These are phyloP conservation scores for Ambrosia artemisiifolia DNA, from an alignment of 129 eudicot genomes.

Conservation along the genomic window DNA sequence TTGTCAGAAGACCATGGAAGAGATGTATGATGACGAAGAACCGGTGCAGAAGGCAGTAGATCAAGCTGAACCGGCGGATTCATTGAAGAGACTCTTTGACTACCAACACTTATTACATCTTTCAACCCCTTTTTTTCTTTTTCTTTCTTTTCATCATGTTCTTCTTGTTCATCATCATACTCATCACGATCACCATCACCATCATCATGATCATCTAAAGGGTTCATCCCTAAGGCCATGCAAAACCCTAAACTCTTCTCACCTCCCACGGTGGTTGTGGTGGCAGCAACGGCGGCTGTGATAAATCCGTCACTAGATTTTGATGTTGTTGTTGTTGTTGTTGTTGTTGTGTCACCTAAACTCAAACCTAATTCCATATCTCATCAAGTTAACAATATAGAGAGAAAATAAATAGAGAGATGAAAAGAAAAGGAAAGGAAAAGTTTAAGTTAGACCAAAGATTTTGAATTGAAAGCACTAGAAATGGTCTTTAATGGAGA, in stretches of 20 bases:
- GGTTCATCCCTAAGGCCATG: slow-evolving; percentile 52
- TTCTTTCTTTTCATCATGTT: slow-evolving; percentile 6
- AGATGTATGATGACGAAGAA: slow-evolving; percentile 39
- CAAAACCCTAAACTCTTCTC: slow-evolving; percentile 38
- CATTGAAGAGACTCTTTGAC: not conserved
- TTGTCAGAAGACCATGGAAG: slow-evolving; percentile 63
- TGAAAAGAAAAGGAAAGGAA: not conserved
- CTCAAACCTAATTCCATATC: slow-evolving; percentile 70
- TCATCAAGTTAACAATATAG: slow-evolving; percentile 14
- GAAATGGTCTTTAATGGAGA: slow-evolving; percentile 65
- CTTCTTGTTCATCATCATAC: slow-evolving; percentile 13
- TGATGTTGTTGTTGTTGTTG: slow-evolving; percentile 12
- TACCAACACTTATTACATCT: slow-evolving; percentile 3
- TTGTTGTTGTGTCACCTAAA: slow-evolving; percentile 45
- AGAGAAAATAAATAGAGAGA: slow-evolving; percentile 6
- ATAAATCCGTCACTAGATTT: slow-evolving; percentile 8
- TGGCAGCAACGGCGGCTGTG: not conserved
- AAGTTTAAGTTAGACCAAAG: slow-evolving; percentile 16
- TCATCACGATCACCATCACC: slow-evolving; percentile 20
- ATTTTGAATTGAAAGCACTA: slow-evolving; percentile 39
- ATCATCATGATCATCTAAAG: slow-evolving; percentile 15
- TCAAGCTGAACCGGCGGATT: slow-evolving; percentile 56
- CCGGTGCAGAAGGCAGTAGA: slow-evolving; percentile 68
- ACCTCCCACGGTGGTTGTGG: slow-evolving; percentile 4
- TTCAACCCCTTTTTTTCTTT: slow-evolving; percentile 11